Percentiles rank a stretch among this genome's conserved stretches.
phyloP scores from a whole-genome alignment of 202 grass and related monocot genomes.

The Setaria viridis region DNA sequence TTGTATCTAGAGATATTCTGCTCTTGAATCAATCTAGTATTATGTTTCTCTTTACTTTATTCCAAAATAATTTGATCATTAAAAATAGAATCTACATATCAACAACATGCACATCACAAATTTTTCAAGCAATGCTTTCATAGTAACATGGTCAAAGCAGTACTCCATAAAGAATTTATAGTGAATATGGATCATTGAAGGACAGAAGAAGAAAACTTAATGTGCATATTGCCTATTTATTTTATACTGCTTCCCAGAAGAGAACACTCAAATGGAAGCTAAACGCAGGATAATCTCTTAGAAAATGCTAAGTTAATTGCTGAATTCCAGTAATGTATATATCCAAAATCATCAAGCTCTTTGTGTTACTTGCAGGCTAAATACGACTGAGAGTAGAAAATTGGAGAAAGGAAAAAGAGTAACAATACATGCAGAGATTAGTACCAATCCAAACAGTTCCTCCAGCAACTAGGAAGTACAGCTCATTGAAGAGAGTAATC shows the following conservation, averaged over 20 bases:
- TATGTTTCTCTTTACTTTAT: neutral
- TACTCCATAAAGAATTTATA: neutral
- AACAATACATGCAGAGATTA: constrained; percentile 42
- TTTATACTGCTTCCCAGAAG: constrained; percentile 10
- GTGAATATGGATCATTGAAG: neutral
- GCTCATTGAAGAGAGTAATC: constrained; percentile 90
- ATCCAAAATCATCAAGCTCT: constrained; percentile 14
- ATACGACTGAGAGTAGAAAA: constrained; percentile 3
- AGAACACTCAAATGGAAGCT: neutral
- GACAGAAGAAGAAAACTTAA: neutral
- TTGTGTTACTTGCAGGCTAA: neutral
- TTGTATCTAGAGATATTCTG: constrained; percentile 7
- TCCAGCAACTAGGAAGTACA: constrained; percentile 95
- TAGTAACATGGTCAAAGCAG: neutral
- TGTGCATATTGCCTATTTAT: neutral
- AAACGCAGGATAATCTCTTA: too few species aligned
- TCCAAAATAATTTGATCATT: constrained; percentile 4
- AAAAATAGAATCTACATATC: neutral
- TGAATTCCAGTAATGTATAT: neutral
- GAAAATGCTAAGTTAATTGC: neutral
- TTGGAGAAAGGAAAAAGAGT: neutral
- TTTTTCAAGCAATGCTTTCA: neutral
- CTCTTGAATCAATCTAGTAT: constrained; percentile 16
- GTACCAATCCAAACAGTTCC: constrained; percentile 98
- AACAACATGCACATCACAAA: neutral